Conservation (phyloP, 106 monocot genomes). For the Hemerocallis citrina region DNA sequence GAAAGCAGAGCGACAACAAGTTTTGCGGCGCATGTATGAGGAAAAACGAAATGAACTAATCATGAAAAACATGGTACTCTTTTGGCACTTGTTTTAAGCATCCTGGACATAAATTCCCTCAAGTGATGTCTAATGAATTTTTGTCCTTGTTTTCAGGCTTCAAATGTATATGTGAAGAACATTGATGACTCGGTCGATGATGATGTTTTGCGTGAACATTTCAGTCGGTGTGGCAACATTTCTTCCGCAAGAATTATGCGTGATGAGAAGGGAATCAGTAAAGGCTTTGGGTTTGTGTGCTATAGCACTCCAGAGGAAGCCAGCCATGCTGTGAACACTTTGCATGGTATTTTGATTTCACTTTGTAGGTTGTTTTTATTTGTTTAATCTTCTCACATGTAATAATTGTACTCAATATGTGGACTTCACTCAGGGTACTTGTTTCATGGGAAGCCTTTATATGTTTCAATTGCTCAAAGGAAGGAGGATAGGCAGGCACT, state of each 20-base stretch:
- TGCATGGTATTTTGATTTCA: conserved; percentile 44
- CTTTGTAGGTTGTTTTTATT: not conserved
- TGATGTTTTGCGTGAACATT: conserved; percentile 36
- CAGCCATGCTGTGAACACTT: conserved; percentile 36
- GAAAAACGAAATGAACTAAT: conserved; percentile 55
- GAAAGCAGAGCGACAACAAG: conserved; percentile 57
- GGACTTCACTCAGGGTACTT: conserved; percentile 47
- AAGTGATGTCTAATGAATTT: not conserved
- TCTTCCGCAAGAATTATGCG: conserved; percentile 68
- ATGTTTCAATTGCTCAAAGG: conserved; percentile 77
- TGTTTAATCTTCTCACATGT: not conserved
- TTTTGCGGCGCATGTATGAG: conserved; percentile 40
- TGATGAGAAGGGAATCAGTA: conserved; percentile 65
- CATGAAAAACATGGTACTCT: conserved; percentile 33
- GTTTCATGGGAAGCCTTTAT: conserved; percentile 86
- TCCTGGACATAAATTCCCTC: not conserved
- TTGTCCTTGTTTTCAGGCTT: conserved; percentile 26
- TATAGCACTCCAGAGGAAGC: conserved; percentile 34
- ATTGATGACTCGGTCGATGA: conserved; percentile 63
- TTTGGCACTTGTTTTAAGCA: not conserved
- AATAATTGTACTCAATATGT: not conserved
- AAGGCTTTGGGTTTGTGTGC: conserved; percentile 81
- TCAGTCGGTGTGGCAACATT: conserved; percentile 56
- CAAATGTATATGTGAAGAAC: conserved; percentile 91
- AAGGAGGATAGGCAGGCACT: conserved; percentile 58